Evolutionary conservation across 2,329 filamentous ascomycete genomes (phyloP).

Genomic region (Exophiala sp.): DNA sequence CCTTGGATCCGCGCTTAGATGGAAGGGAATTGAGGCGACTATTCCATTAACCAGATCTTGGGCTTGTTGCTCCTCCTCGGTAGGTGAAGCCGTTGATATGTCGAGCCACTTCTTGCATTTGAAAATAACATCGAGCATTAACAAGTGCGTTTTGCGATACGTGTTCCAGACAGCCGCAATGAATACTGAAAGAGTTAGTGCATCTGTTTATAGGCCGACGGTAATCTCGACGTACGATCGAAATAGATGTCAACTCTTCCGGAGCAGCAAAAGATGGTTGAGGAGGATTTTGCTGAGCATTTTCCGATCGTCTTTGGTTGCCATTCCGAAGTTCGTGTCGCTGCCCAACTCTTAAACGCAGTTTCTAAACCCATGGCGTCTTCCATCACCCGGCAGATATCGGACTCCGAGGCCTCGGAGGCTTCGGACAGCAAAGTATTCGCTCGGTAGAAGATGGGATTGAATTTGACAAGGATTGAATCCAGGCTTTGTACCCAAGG

Average conservation of each 20-base stretch:
- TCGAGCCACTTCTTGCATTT: conserved; percentile 3
- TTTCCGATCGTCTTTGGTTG: not conserved
- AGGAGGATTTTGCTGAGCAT: not conserved
- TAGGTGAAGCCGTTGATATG: not conserved
- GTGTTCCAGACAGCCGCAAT: conserved; percentile 22
- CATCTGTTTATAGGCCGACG: not conserved
- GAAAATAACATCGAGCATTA: conserved; percentile 11
- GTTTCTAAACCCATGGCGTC: not conserved
- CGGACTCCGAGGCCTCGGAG: not conserved
- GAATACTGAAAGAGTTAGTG: conserved; percentile 9
- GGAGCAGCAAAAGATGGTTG: not conserved
- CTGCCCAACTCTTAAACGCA: conserved; percentile 1
- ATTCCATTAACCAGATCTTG: conserved; percentile 1
- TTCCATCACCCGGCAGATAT: not conserved
- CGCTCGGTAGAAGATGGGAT: not conserved
- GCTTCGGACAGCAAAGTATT: not conserved
- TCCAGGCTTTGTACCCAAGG: conserved; percentile 4
- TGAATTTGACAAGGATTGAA: conserved; percentile 1
- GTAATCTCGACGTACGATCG: conserved; percentile 4
- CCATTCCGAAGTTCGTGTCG: conserved; percentile 6
- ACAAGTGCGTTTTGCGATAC: conserved; percentile 17
- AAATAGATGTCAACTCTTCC: conserved; percentile 14
- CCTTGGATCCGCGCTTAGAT: conserved; percentile 4
- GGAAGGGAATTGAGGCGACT: conserved; percentile 17
- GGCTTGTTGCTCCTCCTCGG: not conserved